Conservation (phyloP, 805 yeast species). For the Metschnikowia matae region DNA sequence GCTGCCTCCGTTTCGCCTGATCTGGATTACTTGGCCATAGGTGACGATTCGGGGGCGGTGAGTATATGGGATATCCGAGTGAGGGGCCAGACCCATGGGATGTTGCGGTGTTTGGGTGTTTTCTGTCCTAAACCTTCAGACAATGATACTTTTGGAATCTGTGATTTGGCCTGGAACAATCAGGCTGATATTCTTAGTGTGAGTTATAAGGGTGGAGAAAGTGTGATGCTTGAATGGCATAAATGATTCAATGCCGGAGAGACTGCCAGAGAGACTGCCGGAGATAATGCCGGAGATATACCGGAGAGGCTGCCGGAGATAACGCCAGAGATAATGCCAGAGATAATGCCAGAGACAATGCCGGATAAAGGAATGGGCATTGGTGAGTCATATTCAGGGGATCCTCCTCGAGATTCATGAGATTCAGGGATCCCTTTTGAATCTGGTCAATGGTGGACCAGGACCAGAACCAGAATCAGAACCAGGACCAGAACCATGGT, state of each 20-base stretch:
- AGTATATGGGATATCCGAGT: slow-evolving; percentile 45
- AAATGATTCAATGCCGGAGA: slow-evolving; percentile 6
- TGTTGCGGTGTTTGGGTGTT: slow-evolving; percentile 26
- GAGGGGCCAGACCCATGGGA: slow-evolving; percentile 10
- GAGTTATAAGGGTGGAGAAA: slow-evolving; percentile 31
- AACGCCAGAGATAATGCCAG: too few relatives aligned
- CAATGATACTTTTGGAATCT: slow-evolving; percentile 25
- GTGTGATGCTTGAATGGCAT: slow-evolving; percentile 15
- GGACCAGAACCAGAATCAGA: too few relatives aligned
- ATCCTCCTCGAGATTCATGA: too few relatives aligned
- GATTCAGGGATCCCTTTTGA: too few relatives aligned
- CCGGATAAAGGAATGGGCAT: background rate
- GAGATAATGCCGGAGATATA: background rate
- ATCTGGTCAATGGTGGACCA: too few relatives aligned
- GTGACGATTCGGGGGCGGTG: slow-evolving; percentile 61
- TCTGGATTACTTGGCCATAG: slow-evolving; percentile 50
- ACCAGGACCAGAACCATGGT: too few relatives aligned
- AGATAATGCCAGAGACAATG: too few relatives aligned
- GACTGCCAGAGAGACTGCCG: too few relatives aligned
- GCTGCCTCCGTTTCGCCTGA: slow-evolving; percentile 51
- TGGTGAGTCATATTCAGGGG: background rate
- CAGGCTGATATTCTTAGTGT: slow-evolving; percentile 14
- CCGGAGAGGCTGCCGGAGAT: too few relatives aligned
- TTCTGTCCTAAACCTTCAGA: slow-evolving; percentile 5
- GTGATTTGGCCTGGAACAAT: slow-evolving; percentile 37